A percentile compares a stretch with the other conserved stretches of the same genome.
These are phyloP conservation scores for Cichorium intybus DNA, from an alignment of 140 eudicot genomes.

Conservation along the genomic window DNA sequence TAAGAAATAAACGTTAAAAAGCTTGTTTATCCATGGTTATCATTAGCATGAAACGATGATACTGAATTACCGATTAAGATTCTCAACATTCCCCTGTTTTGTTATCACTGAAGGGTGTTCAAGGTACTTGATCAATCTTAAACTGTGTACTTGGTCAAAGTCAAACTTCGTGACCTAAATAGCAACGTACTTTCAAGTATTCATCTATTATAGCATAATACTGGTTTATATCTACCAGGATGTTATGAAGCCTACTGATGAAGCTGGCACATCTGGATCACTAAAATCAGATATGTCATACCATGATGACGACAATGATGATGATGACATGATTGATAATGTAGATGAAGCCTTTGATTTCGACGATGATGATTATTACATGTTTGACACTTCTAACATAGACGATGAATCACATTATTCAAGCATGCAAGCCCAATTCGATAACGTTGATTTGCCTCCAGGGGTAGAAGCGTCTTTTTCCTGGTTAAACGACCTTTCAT, in stretches of 20 bases:
- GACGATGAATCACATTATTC: constrained; percentile 40
- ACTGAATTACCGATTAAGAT: too few relatives aligned
- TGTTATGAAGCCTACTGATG: constrained; percentile 30
- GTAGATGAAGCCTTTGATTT: constrained; percentile 24
- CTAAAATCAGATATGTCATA: constrained; percentile 36
- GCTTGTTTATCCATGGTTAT: too few relatives aligned
- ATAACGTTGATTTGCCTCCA: constrained; percentile 61
- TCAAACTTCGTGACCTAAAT: too few relatives aligned
- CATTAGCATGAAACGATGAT: too few relatives aligned
- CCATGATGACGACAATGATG: constrained; percentile 29
- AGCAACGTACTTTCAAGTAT: too few relatives aligned
- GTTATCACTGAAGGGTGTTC: too few relatives aligned
- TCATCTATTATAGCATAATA: too few relatives aligned
- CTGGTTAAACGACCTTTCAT: constrained; percentile 33
- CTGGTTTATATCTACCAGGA: constrained; percentile 28
- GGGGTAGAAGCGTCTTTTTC: constrained; percentile 76
- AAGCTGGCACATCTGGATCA: constrained; percentile 43
- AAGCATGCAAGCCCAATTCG: constrained; percentile 70
- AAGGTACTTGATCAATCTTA: too few relatives aligned
- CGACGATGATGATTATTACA: constrained; percentile 32
- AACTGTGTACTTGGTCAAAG: too few relatives aligned
- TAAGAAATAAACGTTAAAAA: too few relatives aligned
- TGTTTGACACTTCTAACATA: constrained; percentile 31
- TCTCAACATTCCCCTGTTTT: too few relatives aligned
- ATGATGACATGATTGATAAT: constrained; percentile 20